Base-by-base conservation (phyloP, 2,329 filamentous ascomycete species). In the Fusarium sp. region DNA sequence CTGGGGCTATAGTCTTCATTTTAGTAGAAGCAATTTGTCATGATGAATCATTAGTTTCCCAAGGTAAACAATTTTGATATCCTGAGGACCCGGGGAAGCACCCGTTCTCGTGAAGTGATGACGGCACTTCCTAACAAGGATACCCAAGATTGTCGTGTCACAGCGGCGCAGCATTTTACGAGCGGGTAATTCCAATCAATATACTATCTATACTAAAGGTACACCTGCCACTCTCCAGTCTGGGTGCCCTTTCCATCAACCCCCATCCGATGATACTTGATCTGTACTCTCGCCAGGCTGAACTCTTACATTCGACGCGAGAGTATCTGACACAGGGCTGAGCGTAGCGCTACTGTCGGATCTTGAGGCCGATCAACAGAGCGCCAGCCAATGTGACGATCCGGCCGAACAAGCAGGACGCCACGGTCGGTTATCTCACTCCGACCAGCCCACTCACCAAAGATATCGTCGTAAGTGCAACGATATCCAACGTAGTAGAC, bases 31-130 rank as follows among this genome's bases (percentile, higher is more conserved):
- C 95, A 94, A 20, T 20, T 20, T 16, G 23, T 52, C 25, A 34
- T 18, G 4, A 37, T 61, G 2, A 25, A 23, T 20, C 39, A 14
- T 6, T 11, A 23, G 23, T 7, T 43, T 8, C 4, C n/a, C n/a
- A 0, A 27, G 25, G 4, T 13, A 14, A 13, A 10, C 10, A 23
- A 18, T 14, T 18, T 20, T 63, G 20, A 67, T 64, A 76, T 88
- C 97, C 95, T 92, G 69, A 98, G 87, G 56, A 98, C 93, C 73
- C 95, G 88, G 59, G 96, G 96, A 43, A 93, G 86, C 85, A 98
- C 87, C 65, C 90, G 89, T 82, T 98, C 10, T 43, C 94, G 81
- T 83, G 41, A 23, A 14, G 41, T 5, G n/a, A 45, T 14, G 20
- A 25, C 3, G 20, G 13, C 2, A 5, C 41, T 45, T 23, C 41